These are phyloP conservation scores for Ilyonectria sp. DNA, from an alignment of 2,329 filamentous ascomycete genomes.

Conservation along the genomic window DNA sequence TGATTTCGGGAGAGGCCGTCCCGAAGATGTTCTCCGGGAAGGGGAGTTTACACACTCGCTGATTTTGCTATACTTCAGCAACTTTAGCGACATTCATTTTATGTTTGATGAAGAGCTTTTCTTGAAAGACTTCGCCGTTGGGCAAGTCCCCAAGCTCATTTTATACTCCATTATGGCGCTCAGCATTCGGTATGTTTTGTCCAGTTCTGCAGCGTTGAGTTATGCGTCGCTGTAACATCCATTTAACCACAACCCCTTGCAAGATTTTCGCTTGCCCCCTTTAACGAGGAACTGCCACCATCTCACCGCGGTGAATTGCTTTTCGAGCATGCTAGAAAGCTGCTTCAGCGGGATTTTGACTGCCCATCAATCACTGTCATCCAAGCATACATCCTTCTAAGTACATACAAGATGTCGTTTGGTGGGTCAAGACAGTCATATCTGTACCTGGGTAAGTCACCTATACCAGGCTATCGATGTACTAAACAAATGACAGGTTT, in stretches of 20 bases:
- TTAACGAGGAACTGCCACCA: slow-evolving; percentile 2
- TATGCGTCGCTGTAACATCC: neutral
- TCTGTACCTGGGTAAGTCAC: slow-evolving; percentile 5
- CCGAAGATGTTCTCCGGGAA: slow-evolving; percentile 24
- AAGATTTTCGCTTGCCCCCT: slow-evolving; percentile 19
- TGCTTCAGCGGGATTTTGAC: slow-evolving; percentile 11
- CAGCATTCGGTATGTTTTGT: slow-evolving; percentile 13
- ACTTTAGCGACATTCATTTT: slow-evolving; percentile 30
- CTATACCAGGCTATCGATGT: neutral
- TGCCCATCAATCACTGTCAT: slow-evolving; percentile 10
- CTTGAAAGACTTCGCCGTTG: slow-evolving; percentile 13
- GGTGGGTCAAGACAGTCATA: slow-evolving; percentile 15
- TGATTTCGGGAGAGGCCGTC: slow-evolving; percentile 25
- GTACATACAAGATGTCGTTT: slow-evolving; percentile 16
- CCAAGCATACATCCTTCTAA: slow-evolving; percentile 10
- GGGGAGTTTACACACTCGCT: slow-evolving; percentile 28
- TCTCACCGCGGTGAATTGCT: slow-evolving; percentile 12
- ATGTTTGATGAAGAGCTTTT: slow-evolving; percentile 30
- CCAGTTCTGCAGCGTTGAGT: neutral
- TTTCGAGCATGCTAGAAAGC: slow-evolving; percentile 1
- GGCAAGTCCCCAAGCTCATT: slow-evolving; percentile 22
- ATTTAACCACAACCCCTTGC: neutral
- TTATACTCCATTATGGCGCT: slow-evolving; percentile 21
- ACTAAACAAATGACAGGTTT: neutral
- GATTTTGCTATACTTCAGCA: slow-evolving; percentile 30